Evolutionary conservation across 768 basidiomycete genomes (phyloP), one percentile per base, ranked within the genome.

Genomic region (Mycena leptocephala): DNA sequence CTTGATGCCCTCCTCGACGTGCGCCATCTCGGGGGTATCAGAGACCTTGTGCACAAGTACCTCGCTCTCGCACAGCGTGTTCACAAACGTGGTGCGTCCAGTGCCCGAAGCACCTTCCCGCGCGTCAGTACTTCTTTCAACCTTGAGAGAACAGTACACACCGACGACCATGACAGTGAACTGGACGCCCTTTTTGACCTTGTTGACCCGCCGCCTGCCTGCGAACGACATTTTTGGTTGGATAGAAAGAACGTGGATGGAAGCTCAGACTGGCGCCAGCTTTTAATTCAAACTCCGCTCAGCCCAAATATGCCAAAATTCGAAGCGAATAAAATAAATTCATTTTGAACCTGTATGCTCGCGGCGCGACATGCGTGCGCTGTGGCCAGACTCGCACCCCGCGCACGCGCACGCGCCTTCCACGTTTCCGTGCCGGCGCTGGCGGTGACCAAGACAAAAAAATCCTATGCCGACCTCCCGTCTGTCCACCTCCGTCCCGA

Each of bases 161-260:
- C 98, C 98, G 83, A 98, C 97, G 69, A 99, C 98, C 96, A 97
- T 97, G 81, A 99, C 85, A 79, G 98, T 99, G 88, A 99, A 96
- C 88, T 98, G 97, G 67, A 99, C 95, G 83, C 97, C 98, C 92
- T 99, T 99, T 90, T 99, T 99, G 86, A 96, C 96, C 86, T 99
- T 99, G 89, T 96, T 97, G 82, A 93, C 93, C 84, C 95, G 92
- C 84, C 95, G 94, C 88, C 94, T 92, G 83, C 94, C 95, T 81
- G 95, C 94, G 84, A 95, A 95, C 81, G 95, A 95, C 94, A 95
- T 96, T 84, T 84, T 88, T 77, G 39, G 75, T 76, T 39, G 72
- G 79, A 74, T 75, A 72, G 77, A 80, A 56, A 78, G 76, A 72
- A 74, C 73, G 79, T 80, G 76, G 77, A 82, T 22, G 32, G 22